Evolutionary conservation across 768 basidiomycete genomes (phyloP), one percentile per base, ranked within the genome.

Genomic region (Tephrocybe sp.): DNA sequence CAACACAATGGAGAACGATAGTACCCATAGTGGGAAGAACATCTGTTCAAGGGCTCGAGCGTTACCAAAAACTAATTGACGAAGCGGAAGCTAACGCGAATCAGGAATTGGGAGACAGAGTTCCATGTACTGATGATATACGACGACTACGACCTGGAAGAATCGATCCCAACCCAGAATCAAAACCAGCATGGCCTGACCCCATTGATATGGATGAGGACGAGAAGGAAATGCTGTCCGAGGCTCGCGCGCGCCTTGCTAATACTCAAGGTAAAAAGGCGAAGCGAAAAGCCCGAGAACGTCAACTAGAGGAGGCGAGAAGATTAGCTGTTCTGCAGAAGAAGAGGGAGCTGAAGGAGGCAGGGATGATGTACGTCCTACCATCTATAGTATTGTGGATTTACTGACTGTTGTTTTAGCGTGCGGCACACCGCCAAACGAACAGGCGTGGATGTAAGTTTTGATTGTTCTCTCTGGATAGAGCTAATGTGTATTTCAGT

Each of bases 201-300:
- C 97, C 97, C 5, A 97, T 98, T 58, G 97, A 99, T 70, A 99
- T 99, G 97, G 97, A 99, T 64, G 97, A 99, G 71, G 97, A 98
- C 63, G 94, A 98, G 70, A 98, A 98, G 84, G 97, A 98, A 68
- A 98, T 99, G 97, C 72, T 99, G 61, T 98, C 97, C 1, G 97
- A 99, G 68, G 97, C 97, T 23, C 86, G 97, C 57, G 97, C 97
- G 4, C 86, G 97, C 71, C 77, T 99, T 29, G 97, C 97, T 42
- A 99, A 99, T 65, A 99, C 97, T 0, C 97, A 99, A 68, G 97
- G 97, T 29, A 99, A 99, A 69, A 99, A 99, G 69, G 97, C 97
- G 2, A 99, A 99, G 68, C 87, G 97, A 58, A 99, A 98, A 70
- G 97, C 94, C 4, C 82, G 97, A 38, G 97, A 99, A 62, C 87